A percentile compares a stretch with the other conserved stretches of the same genome.
Evolutionary conservation across 2,329 filamentous ascomycete species (phyloP).

Genomic region (Chrysoporthe cubensis): DNA sequence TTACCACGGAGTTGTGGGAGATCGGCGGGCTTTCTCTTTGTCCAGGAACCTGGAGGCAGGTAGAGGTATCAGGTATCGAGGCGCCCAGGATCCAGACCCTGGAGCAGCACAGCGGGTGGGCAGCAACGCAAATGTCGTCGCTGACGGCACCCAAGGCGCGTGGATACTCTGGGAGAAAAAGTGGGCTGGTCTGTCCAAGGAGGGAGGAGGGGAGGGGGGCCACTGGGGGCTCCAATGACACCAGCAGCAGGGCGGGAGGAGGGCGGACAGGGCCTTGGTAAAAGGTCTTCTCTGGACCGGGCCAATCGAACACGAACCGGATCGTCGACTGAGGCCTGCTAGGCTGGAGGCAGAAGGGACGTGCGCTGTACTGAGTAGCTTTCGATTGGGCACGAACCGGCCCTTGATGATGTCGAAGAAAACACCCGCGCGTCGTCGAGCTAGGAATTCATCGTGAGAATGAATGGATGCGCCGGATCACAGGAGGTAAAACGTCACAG

Average conservation of each 20-base stretch:
- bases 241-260: slow-evolving; percentile 12
- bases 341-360: background rate
- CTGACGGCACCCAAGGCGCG: slow-evolving; percentile 25
- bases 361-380: background rate
- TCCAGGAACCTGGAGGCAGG: slow-evolving; percentile 16
- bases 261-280: slow-evolving; percentile 13
- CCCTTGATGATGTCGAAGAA: slow-evolving; percentile 16
- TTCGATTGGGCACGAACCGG: slow-evolving; percentile 26
- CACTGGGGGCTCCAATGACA: slow-evolving; percentile 16
- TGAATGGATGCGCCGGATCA: slow-evolving; percentile 15
- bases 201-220: slow-evolving; percentile 11
- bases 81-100: slow-evolving; percentile 24
- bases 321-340: background rate
- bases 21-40: slow-evolving; percentile 8
- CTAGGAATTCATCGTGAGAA: slow-evolving; percentile 26
- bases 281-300: slow-evolving; percentile 11
- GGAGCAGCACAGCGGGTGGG: slow-evolving; percentile 23
- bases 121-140: slow-evolving; percentile 24
- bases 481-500: slow-evolving; percentile 14
- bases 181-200: slow-evolving; percentile 24
- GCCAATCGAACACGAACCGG: slow-evolving; percentile 10
- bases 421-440: slow-evolving; percentile 17
- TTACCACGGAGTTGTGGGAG: slow-evolving; percentile 12
- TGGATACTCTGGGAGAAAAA: slow-evolving; percentile 20
- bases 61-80: slow-evolving; percentile 11